phyloP scores from a whole-genome alignment of 352 stramenopile genomes.

The Globisporangium orthogonon region DNA sequence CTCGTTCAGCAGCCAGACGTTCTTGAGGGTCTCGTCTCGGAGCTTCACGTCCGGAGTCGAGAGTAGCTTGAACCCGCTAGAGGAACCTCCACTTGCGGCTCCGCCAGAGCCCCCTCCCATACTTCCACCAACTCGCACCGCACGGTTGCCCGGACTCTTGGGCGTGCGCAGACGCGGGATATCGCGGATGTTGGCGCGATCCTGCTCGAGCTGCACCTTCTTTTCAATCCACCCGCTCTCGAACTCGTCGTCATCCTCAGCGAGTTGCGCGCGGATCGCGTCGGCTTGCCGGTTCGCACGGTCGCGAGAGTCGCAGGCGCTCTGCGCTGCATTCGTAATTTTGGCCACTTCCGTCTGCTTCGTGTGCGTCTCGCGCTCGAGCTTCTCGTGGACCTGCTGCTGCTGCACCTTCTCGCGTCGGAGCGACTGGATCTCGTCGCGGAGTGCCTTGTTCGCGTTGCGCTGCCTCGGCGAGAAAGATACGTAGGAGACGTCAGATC shows the following conservation, averaged over 20 bases:
- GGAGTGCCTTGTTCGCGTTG: slow-evolving; percentile 76
- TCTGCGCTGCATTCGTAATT: slow-evolving; percentile 67
- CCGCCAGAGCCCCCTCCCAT: not conserved
- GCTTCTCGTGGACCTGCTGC: slow-evolving; percentile 65
- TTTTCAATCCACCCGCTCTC: slow-evolving; percentile 83
- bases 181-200: slow-evolving; percentile 74
- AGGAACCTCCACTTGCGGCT: slow-evolving; percentile 3
- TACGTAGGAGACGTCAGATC: not conserved
- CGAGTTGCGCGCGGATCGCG: slow-evolving; percentile 56
- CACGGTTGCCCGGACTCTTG: slow-evolving; percentile 27
- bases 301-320: slow-evolving; percentile 76
- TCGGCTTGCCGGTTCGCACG: slow-evolving; percentile 80
- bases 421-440: slow-evolving; percentile 73
- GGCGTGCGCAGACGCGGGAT: slow-evolving; percentile 56
- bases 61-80: slow-evolving; percentile 42
- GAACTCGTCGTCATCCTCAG: slow-evolving; percentile 81
- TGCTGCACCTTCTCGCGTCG: slow-evolving; percentile 78
- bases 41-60: slow-evolving; percentile 65
- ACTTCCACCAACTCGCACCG: not conserved
- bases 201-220: slow-evolving; percentile 76
- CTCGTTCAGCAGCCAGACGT: slow-evolving; percentile 64
- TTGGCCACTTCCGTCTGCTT: slow-evolving; percentile 82
- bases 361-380: slow-evolving; percentile 79
- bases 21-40: slow-evolving; percentile 71
- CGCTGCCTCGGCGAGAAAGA: slow-evolving; percentile 18